These are phyloP conservation scores for Deinandra increscens DNA, from an alignment of 129 eudicot species.

Conservation along the genomic window DNA sequence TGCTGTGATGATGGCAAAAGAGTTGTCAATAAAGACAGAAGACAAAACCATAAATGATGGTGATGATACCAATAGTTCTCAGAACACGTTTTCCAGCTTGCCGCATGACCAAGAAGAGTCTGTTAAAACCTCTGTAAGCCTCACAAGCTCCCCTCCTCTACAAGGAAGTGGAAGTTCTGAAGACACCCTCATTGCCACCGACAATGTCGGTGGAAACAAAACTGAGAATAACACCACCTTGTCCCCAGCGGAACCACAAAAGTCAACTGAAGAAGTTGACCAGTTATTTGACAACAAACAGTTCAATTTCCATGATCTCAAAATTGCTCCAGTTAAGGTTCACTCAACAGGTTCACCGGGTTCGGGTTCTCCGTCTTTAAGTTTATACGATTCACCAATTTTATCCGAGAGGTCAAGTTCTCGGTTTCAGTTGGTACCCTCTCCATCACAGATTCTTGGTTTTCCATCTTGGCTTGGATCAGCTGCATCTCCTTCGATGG, in stretches of 20 bases:
- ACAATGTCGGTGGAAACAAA: slow-evolving; percentile 16
- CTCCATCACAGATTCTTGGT: slow-evolving; percentile 64
- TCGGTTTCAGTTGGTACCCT: slow-evolving; percentile 37
- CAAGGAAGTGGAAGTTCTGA: slow-evolving; percentile 89
- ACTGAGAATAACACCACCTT: slow-evolving; percentile 24
- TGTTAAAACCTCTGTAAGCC: slow-evolving; percentile 67
- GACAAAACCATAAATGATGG: slow-evolving; percentile 65
- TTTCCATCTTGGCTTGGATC: slow-evolving; percentile 74
- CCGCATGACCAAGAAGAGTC: slow-evolving; percentile 85
- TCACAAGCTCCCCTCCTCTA: slow-evolving; percentile 71
- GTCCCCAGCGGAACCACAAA: slow-evolving; percentile 33
- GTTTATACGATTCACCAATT: slow-evolving; percentile 62
- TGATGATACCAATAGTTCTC: slow-evolving; percentile 77
- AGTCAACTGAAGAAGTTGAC: slow-evolving; percentile 41
- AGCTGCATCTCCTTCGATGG: slow-evolving; percentile 59
- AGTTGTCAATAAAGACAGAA: slow-evolving; percentile 64
- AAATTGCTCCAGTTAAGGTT: slow-evolving; percentile 37
- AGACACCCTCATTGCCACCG: slow-evolving; percentile 36
- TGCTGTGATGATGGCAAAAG: slow-evolving; percentile 81
- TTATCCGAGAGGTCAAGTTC: slow-evolving; percentile 63
- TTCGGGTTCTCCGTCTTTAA: slow-evolving; percentile 56
- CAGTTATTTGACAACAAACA: slow-evolving; percentile 41
- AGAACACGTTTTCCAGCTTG: slow-evolving; percentile 51
- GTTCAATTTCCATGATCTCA: slow-evolving; percentile 44
- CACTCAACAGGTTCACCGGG: slow-evolving; percentile 58